Evolutionary conservation across 139 green algal species (phyloP).

Genomic region (Chara braunii): DNA sequence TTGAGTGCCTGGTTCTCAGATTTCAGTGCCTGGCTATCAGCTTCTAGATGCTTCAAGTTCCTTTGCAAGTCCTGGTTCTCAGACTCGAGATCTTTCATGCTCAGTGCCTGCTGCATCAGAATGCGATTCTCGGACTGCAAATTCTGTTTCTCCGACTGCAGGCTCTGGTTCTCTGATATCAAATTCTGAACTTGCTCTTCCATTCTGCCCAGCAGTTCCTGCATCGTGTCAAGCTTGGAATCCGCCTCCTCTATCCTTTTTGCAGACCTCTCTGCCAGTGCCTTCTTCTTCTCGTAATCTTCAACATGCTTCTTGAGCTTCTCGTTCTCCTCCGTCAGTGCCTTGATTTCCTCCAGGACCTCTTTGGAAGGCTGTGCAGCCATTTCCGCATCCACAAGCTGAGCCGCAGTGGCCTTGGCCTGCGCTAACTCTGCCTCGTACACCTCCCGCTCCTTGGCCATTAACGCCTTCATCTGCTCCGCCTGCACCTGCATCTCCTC

Average conservation of each 20-base stretch:
- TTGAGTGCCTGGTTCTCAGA: background rate
- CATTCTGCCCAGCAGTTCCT: slow-evolving; percentile 33
- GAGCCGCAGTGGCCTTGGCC: background rate
- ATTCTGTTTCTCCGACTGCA: no score
- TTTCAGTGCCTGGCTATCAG: background rate
- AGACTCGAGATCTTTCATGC: slow-evolving; percentile 24
- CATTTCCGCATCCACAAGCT: background rate
- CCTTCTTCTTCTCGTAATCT: background rate
- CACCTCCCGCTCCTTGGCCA: slow-evolving; percentile 20
- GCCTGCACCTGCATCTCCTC: slow-evolving; percentile 17
- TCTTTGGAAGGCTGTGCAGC: background rate
- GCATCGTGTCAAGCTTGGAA: slow-evolving; percentile 14
- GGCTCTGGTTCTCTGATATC: slow-evolving; percentile 42
- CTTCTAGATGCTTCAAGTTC: background rate
- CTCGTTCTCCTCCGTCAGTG: slow-evolving; percentile 34
- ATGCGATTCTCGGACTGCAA: slow-evolving; percentile 43
- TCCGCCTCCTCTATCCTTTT: slow-evolving; percentile 16
- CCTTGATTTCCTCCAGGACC: slow-evolving; percentile 11
- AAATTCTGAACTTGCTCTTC: slow-evolving; percentile 34
- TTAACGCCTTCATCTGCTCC: slow-evolving; percentile 11
- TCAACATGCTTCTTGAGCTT: slow-evolving; percentile 12
- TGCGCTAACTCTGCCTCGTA: slow-evolving; percentile 16
- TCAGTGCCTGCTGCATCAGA: slow-evolving; percentile 45
- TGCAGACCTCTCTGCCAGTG: background rate
- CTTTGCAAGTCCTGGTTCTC: slow-evolving; percentile 33